Evolutionary conservation across 1,139 yeast genomes (phyloP).

Genomic region (Lodderomyces metapsilosis): DNA sequence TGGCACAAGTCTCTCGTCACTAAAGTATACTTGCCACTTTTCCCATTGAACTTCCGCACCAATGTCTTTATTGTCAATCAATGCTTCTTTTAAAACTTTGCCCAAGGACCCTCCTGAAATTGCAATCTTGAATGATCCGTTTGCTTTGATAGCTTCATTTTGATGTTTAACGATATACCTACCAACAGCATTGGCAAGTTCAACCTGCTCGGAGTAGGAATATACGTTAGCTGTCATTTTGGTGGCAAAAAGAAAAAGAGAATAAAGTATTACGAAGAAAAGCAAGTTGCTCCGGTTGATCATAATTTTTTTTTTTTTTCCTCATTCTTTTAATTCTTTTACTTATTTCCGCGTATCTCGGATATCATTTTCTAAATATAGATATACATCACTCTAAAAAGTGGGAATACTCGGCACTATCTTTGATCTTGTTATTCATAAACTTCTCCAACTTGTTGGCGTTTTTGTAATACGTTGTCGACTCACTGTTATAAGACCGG

Average conservation of each 20-base stretch:
- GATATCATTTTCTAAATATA: not conserved
- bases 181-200: slow-evolving; percentile 61
- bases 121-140: slow-evolving; percentile 64
- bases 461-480: slow-evolving; percentile 85
- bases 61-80: slow-evolving; percentile 55
- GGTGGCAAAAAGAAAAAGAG: not conserved
- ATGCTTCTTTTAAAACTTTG: slow-evolving; percentile 67
- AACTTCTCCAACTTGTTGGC: slow-evolving; percentile 92
- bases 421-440: slow-evolving; percentile 75
- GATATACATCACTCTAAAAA: slow-evolving; percentile 27
- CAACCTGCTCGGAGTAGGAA: slow-evolving; percentile 52
- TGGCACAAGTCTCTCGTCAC: slow-evolving; percentile 74
- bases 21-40: slow-evolving; percentile 68
- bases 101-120: slow-evolving; percentile 90
- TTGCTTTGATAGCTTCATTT: slow-evolving; percentile 37
- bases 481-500: slow-evolving; percentile 82
- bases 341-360: not conserved
- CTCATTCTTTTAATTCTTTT: not conserved
- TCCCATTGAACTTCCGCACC: slow-evolving; percentile 55
- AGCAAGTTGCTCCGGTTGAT: not conserved
- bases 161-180: slow-evolving; percentile 54
- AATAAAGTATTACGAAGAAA: not conserved
- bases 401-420: slow-evolving; percentile 69
- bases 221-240: slow-evolving; percentile 41
- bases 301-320: not conserved